These are phyloP conservation scores for Ballota nigra DNA, from an alignment of 257 asterid species.

Conservation along the genomic window DNA sequence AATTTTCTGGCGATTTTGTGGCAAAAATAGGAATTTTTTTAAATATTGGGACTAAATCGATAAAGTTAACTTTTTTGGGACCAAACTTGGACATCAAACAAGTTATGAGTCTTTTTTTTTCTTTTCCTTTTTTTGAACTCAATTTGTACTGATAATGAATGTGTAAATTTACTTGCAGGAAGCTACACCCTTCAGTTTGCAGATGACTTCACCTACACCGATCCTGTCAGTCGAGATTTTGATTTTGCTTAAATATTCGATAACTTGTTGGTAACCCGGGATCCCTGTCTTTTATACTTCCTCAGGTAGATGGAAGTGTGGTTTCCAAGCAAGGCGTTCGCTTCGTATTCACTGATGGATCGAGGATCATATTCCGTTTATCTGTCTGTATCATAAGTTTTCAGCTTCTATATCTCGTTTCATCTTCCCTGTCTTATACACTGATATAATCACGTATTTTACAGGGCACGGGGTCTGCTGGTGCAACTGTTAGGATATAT, in stretches of 20 bases:
- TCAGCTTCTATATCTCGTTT: neutral
- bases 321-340: constrained; percentile 90
- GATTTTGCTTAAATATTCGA: neutral
- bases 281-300: too few relatives aligned
- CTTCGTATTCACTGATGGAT: constrained; percentile 85
- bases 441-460: constrained; percentile 15
- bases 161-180: constrained; percentile 46
- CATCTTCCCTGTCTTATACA: neutral
- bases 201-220: constrained; percentile 89
- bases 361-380: constrained; percentile 84
- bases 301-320: constrained; percentile 90
- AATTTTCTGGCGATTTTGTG: neutral
- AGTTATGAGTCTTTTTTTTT: neutral
- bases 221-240: constrained; percentile 67
- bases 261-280: neutral
- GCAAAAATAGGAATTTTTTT: neutral
- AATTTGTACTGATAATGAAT: constrained; percentile 13
- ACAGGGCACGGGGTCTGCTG: constrained; percentile 98
- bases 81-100: neutral
- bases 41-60: neutral
- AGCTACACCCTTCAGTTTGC: constrained; percentile 79
- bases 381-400: constrained; percentile 49
- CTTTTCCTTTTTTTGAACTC: too few relatives aligned
- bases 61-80: neutral
- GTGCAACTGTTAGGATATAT: constrained; percentile 86